A percentile compares a stretch with the other conserved stretches of the same genome.
phyloP scores from a whole-genome alignment of 2,329 filamentous ascomycete genomes.

The Penicillium concentricum region DNA sequence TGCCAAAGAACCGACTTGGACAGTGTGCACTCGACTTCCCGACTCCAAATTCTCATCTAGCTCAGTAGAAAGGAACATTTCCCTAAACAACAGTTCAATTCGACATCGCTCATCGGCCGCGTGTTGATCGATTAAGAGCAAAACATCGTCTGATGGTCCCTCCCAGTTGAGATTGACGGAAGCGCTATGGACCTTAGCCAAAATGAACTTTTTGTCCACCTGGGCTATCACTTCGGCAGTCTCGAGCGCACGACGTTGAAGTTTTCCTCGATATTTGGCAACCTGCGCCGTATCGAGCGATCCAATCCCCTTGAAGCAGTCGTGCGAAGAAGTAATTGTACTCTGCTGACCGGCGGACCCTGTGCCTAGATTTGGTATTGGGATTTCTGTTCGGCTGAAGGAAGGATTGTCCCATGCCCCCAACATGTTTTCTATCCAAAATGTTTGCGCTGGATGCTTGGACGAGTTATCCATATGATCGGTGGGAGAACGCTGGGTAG shows the following conservation, averaged over 20 bases:
- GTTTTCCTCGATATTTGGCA: conserved; percentile 33
- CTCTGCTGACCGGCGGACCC: conserved; percentile 19
- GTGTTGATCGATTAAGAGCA: conserved; percentile 88
- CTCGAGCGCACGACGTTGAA: conserved; percentile 64
- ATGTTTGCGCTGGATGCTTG: conserved; percentile 11
- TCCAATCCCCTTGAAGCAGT: conserved; percentile 25
- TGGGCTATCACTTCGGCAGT: conserved; percentile 71
- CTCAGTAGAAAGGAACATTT: conserved; percentile 45
- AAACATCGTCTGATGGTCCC: conserved; percentile 30
- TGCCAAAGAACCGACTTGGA: conserved; percentile 47
- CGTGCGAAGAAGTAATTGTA: conserved; percentile 9
- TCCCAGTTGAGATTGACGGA: background rate
- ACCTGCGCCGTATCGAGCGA: conserved; percentile 24
- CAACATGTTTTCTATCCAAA: conserved; percentile 63
- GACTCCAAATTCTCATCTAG: background rate
- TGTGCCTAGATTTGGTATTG: conserved; percentile 41
- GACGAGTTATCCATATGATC: background rate
- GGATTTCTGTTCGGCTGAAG: conserved; percentile 56
- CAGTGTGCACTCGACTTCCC: conserved; percentile 22
- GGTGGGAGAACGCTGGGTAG: conserved; percentile 14
- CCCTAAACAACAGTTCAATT: conserved; percentile 69
- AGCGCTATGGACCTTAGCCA: conserved; percentile 57
- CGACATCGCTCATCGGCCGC: conserved; percentile 87
- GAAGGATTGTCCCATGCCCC: conserved; percentile 72
- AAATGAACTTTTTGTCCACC: conserved; percentile 85